A percentile compares a stretch with the other conserved stretches of the same genome.
Evolutionary conservation across 176 grass and related monocot genomes (phyloP).

Genomic region (Juncus inflexus): DNA sequence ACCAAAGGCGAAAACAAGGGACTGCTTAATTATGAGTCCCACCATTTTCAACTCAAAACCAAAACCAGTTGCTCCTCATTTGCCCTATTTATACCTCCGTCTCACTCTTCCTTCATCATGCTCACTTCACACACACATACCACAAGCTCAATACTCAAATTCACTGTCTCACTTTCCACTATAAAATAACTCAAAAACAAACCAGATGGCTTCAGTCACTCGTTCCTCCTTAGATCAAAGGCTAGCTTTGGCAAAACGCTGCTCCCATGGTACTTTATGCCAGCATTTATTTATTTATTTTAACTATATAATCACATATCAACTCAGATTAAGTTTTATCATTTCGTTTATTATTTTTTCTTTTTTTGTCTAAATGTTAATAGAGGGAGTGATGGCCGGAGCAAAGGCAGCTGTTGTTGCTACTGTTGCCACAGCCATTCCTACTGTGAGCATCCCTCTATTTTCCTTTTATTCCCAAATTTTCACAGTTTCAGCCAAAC

Average conservation of each 20-base stretch:
- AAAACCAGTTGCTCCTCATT: no score
- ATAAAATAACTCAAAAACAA: no score
- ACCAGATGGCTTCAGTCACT: conserved; percentile 38
- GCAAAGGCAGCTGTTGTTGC: conserved; percentile 54
- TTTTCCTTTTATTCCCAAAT: not conserved
- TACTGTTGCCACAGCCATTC: conserved; percentile 49
- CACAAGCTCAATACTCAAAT: no score
- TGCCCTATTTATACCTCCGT: no score
- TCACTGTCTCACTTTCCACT: no score
- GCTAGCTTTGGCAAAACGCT: conserved; percentile 60
- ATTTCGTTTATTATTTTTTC: not conserved
- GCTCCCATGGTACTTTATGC: conserved; percentile 43
- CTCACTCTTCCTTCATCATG: no score
- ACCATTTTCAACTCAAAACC: no score
- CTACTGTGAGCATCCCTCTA: conserved; percentile 33
- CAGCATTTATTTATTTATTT: not conserved
- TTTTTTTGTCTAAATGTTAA: not conserved
- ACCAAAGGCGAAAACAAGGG: no score
- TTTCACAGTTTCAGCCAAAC: not conserved
- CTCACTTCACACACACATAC: no score
- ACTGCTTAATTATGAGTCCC: no score
- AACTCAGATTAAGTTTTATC: not conserved
- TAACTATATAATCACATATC: not conserved
- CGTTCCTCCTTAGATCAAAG: conserved; percentile 53
- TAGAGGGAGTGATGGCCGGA: conserved; percentile 62